phyloP scores from a whole-genome alignment of 1,139 yeast genomes.

The Kazachstania sp. region DNA sequence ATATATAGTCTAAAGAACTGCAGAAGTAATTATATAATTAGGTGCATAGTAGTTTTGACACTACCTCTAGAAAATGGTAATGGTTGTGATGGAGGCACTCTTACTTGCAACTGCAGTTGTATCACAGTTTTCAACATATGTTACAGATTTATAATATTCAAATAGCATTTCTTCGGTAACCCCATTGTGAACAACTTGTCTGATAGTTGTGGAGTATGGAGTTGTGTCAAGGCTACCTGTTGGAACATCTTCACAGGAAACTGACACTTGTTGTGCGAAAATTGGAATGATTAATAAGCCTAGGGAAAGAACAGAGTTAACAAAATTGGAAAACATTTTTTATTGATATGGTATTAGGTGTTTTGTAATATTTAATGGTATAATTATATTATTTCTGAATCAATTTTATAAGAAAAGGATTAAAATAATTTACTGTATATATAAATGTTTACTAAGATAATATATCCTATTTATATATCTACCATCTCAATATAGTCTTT shows the following conservation, averaged over 20 bases:
- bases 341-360: not conserved
- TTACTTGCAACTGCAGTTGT: not conserved
- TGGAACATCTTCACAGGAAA: slow-evolving; percentile 22
- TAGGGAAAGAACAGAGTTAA: not conserved
- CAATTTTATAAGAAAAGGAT: no score
- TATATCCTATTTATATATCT: not conserved
- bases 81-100: not conserved
- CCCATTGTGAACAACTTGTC: slow-evolving; percentile 16
- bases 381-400: not conserved
- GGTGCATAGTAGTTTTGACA: no score
- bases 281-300: slow-evolving; percentile 2
- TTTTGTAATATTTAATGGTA: not conserved
- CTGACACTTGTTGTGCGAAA: slow-evolving; percentile 6
- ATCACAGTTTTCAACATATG: slow-evolving; percentile 18
- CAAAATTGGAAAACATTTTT: not conserved
- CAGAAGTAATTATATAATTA: no score
- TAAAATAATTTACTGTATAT: not conserved
- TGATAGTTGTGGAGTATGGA: slow-evolving; percentile 20
- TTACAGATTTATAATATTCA: slow-evolving; percentile 19
- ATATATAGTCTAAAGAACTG: not conserved
- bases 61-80: not conserved
- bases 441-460: not conserved
- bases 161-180: slow-evolving; percentile 16
- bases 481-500: no score
- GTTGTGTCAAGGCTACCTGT: slow-evolving; percentile 16